Base-by-base conservation (phyloP, 805 yeast genomes). In the Tetrapisispora arboricola region DNA sequence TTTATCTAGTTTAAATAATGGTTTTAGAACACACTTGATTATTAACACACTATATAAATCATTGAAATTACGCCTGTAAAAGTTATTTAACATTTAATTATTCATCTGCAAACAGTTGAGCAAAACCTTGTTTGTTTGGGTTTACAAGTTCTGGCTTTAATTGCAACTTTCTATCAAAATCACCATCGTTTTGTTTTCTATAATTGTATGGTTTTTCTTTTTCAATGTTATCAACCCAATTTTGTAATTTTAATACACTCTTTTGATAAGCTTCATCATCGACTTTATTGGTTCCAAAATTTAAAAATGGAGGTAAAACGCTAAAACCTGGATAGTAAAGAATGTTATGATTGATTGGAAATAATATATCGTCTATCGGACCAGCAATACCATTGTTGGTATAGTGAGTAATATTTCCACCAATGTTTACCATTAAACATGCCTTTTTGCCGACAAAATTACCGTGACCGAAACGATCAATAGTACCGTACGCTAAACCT, bases 321-420 rank as follows among this genome's bases (percentile, higher is more conserved):
- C 26, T 28, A 30, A 45, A 54, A 17, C 60, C 59, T 10, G 55
- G 44, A 27, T 53, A 54, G 38, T 20, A 55, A 5, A 56, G 38
- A 6, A 53, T 46, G 19, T 54, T 54, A 36, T 52, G 57, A 16
- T 51, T 49, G 10, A 56, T 54, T 13, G 56, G 59, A 39, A 50
- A 56, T 25, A 53, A 40, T 3, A 55, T 2, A 26, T 54, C 53
- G 25, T 53, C 49, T 2, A 55, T 45, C 15, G 45, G 39, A 9
- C 61, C 61, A 31, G 38, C 45, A 22, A 56, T 41, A 37, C 57
- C 59, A n/a, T 37, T 29, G 9, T 34, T 38, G 20, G 43, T 22
- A 30, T 48, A 50, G 20, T 47, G 43, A 3, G 17, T n/a, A n/a
- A 32, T 30, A 26, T 35, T 18, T 16, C 56, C 57, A 32, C 60